Base-by-base conservation (phyloP, 176 grass and related monocot genomes). In the Ampelocalamus luodianensis region DNA sequence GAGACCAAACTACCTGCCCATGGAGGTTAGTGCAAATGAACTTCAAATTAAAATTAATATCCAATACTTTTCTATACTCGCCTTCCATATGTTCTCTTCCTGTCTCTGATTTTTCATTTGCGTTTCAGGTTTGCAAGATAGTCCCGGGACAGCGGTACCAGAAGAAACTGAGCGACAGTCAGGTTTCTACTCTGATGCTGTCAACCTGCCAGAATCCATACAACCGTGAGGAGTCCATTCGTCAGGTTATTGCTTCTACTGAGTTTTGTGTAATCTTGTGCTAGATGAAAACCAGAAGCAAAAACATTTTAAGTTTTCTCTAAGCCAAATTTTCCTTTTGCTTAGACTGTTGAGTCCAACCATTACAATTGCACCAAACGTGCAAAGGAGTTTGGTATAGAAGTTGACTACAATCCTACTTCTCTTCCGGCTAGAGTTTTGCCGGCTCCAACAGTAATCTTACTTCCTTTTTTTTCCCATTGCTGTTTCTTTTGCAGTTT, bases 381-480 rank as follows among this genome's bases (percentile, higher is more conserved):
- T 61, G 92, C 88, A 37, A 82, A 58, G 5, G 95, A 97, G 66
- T 97, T 97, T 13, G 92, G 90, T 10, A 91, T 97, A 73, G 79
- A 87, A 82, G 79, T 90, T 74, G 84, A 91, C 58, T 15, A 58
- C 44, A 74, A 42, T 16, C 89, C 85, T 79, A 86, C 89, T 65
- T 51, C 80, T 49, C 60, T 91, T 38, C 43, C 89, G 42, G 87
- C 92, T 82, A 88, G 92, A 82, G 62, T 94, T 82, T 68, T 94
- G 32, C 73, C 85, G 15, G 4, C 92, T 14, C 92, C 92, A 62
- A 58, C 14, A 54, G 92, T 94, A 74, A 78, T 66, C 74, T 34
- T 83, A 11, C 74, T 79, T 51, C n/a, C 20, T 26, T 34, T 74
- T 18, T 84, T 32, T 2, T 22, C 15, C 15, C 8, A 18, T 45